These are phyloP conservation scores for Diaporthe amygdali DNA, from an alignment of 2,329 filamentous ascomycete genomes.

Conservation along the genomic window DNA sequence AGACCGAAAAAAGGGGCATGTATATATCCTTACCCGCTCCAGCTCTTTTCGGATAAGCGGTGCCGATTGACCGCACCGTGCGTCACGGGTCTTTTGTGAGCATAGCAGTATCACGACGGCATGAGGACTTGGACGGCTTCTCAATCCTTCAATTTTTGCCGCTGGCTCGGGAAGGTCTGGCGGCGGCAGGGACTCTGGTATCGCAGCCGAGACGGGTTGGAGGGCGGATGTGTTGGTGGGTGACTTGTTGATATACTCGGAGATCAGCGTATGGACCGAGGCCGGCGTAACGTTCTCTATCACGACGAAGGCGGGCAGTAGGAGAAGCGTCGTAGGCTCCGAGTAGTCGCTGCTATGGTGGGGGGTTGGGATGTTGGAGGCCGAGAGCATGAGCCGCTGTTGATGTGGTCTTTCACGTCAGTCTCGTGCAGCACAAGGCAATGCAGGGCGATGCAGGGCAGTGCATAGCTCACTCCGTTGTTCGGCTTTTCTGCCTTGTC, in stretches of 20 bases:
- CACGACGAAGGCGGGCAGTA: slow-evolving; percentile 84
- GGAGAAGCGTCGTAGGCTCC: slow-evolving; percentile 77
- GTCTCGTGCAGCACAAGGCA: background rate
- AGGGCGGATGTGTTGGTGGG: slow-evolving; percentile 78
- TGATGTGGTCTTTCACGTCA: background rate
- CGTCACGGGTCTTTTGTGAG: slow-evolving; percentile 92
- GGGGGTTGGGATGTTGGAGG: slow-evolving; percentile 87
- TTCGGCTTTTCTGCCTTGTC: slow-evolving; percentile 60
- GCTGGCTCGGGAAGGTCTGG: slow-evolving; percentile 31
- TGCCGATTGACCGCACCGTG: slow-evolving; percentile 91
- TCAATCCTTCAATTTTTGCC: slow-evolving; percentile 39
- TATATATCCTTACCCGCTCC: slow-evolving; percentile 60
- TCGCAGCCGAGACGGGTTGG: slow-evolving; percentile 33
- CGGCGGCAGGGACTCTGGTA: slow-evolving; percentile 41
- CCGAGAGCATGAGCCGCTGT: slow-evolving; percentile 86
- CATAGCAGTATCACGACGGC: slow-evolving; percentile 89
- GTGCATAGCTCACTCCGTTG: slow-evolving; percentile 65
- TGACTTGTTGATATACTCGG: slow-evolving; percentile 69
- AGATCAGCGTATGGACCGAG: slow-evolving; percentile 74
- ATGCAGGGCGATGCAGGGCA: background rate
- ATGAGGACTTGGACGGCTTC: slow-evolving; percentile 75
- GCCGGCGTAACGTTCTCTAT: slow-evolving; percentile 83
- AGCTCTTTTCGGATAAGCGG: slow-evolving; percentile 88
- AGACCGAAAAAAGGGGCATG: background rate
- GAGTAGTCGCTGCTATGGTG: slow-evolving; percentile 66